Conservation (phyloP, 768 basidiomycete species). For the Grammothele lineata region DNA sequence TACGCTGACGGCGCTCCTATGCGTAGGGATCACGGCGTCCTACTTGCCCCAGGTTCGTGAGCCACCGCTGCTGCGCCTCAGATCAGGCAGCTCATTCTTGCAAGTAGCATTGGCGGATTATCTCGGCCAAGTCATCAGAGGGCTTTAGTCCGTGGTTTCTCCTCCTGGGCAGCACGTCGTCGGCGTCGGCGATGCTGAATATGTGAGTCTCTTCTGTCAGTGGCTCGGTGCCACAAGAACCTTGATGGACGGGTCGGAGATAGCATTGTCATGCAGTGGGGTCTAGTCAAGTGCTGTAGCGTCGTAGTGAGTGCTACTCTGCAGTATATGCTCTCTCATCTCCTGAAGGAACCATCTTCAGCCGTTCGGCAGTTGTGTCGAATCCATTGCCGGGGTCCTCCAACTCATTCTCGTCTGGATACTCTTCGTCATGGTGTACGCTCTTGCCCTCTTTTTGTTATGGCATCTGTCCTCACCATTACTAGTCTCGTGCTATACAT, state of each 20-base stretch:
- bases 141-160: conserved; percentile 93
- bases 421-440: conserved; percentile 80
- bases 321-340: background rate
- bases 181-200: conserved; percentile 81
- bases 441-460: conserved; percentile 12
- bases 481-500: conserved; percentile 84
- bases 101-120: conserved; percentile 74
- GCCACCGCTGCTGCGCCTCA: conserved; percentile 15
- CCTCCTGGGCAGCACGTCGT: conserved; percentile 81
- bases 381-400: conserved; percentile 74
- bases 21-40: conserved; percentile 70
- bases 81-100: background rate
- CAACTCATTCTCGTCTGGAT: conserved; percentile 85
- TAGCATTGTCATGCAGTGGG: conserved; percentile 84
- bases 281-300: conserved; percentile 75
- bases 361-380: conserved; percentile 69
- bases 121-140: conserved; percentile 70
- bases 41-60: conserved; percentile 75
- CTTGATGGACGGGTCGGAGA: background rate
- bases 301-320: conserved; percentile 52
- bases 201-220: conserved; percentile 44
- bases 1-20: conserved; percentile 60
- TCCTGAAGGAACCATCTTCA: conserved; percentile 24
- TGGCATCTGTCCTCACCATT: background rate
- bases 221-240: too few relatives aligned